These are phyloP conservation scores for Colletotrichum viniferum DNA, from an alignment of 2,329 filamentous ascomycete species.

Conservation along the genomic window DNA sequence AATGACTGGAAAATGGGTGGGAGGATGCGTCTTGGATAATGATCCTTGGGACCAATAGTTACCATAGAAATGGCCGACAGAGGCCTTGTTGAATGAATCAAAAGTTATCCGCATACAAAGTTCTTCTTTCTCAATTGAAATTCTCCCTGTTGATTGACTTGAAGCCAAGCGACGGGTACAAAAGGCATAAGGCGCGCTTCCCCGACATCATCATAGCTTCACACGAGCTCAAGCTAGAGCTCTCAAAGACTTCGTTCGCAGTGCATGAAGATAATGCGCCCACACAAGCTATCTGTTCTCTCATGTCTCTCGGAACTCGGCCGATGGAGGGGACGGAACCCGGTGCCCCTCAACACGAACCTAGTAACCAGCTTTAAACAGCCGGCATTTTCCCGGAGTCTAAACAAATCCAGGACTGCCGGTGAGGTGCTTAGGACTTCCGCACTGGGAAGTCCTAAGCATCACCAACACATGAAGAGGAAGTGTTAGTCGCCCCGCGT, in stretches of 20 bases:
- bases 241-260: background rate
- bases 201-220: background rate
- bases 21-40: background rate
- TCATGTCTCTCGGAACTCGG: background rate
- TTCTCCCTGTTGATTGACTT: background rate
- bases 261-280: background rate
- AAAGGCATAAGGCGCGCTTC: background rate
- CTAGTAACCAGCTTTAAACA: background rate
- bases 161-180: rapidly evolving
- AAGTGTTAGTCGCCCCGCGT: background rate
- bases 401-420: background rate
- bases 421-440: background rate
- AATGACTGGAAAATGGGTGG: background rate
- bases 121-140: background rate
- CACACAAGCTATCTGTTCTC: background rate
- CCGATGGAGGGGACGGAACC: background rate
- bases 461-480: background rate
- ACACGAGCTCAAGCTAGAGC: background rate
- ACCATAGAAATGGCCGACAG: background rate
- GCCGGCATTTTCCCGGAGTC: background rate
- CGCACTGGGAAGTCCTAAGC: background rate
- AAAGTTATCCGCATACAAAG: background rate
- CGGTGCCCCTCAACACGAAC: background rate
- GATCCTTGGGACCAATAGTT: background rate
- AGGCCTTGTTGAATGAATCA: background rate